Conservation (phyloP, 352 stramenopile genomes). For the Globisporangium megalacanthum region DNA sequence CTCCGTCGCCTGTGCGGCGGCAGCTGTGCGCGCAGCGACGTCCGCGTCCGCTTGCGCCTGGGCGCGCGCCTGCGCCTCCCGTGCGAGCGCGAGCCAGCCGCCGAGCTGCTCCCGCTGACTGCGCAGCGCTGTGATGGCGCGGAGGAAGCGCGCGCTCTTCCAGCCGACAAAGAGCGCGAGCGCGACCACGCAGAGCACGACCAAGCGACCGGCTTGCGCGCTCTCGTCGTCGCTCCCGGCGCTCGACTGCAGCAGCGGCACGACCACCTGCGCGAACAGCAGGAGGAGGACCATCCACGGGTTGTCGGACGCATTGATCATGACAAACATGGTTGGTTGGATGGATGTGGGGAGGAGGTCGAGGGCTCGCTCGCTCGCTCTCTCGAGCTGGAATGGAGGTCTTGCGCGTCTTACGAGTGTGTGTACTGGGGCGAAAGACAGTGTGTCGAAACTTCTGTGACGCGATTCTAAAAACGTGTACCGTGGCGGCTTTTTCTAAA, state of each 20-base stretch:
- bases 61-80: constrained; percentile 39
- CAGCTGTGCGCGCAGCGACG: constrained; percentile 24
- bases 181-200: constrained; percentile 49
- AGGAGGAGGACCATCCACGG: constrained; percentile 75
- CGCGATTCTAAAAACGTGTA: no score
- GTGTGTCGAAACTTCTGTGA: no score
- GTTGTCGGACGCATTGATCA: constrained; percentile 75
- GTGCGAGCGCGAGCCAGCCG: constrained; percentile 49
- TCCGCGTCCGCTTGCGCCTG: constrained; percentile 25
- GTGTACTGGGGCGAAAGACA: background rate
- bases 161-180: constrained; percentile 49
- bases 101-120: constrained; percentile 11
- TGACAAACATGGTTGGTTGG: constrained; percentile 65
- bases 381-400: background rate
- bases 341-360: background rate
- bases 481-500: no score
- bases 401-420: background rate
- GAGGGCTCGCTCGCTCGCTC: background rate
- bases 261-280: constrained; percentile 71
- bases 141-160: constrained; percentile 52
- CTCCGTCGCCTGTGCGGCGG: constrained; percentile 25
- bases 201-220: constrained; percentile 45
- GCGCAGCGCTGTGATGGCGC: constrained; percentile 39
- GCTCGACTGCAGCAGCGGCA: constrained; percentile 70
- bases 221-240: constrained; percentile 40